Percentiles rank a stretch among this genome's conserved stretches.
Evolutionary conservation across 148 eudicot species (phyloP).

Genomic region (Spergularia bocconei): DNA sequence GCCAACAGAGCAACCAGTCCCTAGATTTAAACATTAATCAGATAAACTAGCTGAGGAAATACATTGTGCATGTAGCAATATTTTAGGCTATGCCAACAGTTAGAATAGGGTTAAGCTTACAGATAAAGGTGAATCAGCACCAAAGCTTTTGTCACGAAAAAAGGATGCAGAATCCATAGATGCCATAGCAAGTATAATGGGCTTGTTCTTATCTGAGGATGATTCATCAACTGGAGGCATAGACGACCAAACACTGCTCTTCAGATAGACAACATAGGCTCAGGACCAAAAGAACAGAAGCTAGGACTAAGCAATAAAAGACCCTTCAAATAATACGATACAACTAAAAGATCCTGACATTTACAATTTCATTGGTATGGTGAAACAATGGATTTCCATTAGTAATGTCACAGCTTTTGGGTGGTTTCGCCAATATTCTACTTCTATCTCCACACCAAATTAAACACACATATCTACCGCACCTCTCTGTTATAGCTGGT

Average conservation of each 20-base stretch:
- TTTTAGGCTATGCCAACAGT: neutral
- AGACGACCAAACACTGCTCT: conserved; percentile 99
- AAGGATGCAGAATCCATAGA: conserved; percentile 96
- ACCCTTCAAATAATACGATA: neutral
- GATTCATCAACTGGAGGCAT: conserved; percentile 67
- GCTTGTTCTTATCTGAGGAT: conserved; percentile 49
- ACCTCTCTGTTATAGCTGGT: neutral
- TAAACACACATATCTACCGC: neutral
- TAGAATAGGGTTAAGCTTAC: conserved; percentile 42
- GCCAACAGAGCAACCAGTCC: conserved; percentile 86
- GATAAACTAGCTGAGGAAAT: conserved; percentile 15
- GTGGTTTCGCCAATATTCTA: neutral
- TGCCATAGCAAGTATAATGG: conserved; percentile 60
- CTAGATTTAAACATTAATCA: conserved; percentile 34
- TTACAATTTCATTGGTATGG: neutral
- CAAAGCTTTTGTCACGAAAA: conserved; percentile 93
- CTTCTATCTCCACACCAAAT: neutral
- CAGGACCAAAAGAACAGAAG: conserved; percentile 12
- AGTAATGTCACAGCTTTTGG: neutral
- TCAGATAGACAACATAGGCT: conserved; percentile 36
- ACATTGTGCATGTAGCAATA: neutral
- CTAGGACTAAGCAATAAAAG: neutral
- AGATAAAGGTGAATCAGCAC: conserved; percentile 92
- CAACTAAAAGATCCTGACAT: conserved; percentile 1
- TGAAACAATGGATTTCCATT: too few relatives aligned